Base-by-base conservation (phyloP, 1,284 basidiomycete species). In the Chondrostereum purpureum region DNA sequence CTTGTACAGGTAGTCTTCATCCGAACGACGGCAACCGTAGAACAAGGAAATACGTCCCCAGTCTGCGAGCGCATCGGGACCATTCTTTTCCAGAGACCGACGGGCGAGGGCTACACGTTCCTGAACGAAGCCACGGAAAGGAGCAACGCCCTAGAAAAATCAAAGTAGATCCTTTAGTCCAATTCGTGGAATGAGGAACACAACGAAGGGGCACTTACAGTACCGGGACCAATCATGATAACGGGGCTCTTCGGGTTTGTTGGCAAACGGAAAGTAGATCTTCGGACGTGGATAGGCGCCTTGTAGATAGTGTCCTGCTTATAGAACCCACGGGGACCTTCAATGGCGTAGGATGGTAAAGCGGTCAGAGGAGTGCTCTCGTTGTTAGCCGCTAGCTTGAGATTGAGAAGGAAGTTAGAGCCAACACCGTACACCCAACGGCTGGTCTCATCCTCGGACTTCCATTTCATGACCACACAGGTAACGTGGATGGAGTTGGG, bases 201-300 rank as follows among this genome's bases (percentile, higher is more conserved):
- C 43, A 39, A 37, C 2, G 13, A 27, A 17, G 24, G 24, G 44
- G 22, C 21, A 77, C 88, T 70, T 60, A 94, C 92, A 50, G 94
- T 98, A 46, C 95, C 95, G 48, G 95, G 95, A 44, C 95, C 95
- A 61, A 99, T 82, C 95, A 99, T 98, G 66, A 99, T 93, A 47
- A 99, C 87, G 2, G 95, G 95, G 50, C 92, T 94, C 76, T 96
- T 97, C 44, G 95, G 95, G 62, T 91, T 92, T 12, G 95, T 98
- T 4, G 95, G 95, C 48, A 99, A 70, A 45, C 95, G 78, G 83
- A 99, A 99, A 10, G 93, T 98, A 18, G 92, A 95, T 44, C 96
- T 80, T 49, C 96, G 80, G 46, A 98, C 89, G 63, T 99, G 95
- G 49, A 99, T 79, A 10, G 95, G 96, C 5, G 89, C 80, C 66